Conservation (phyloP, 2,329 filamentous ascomycete species). For the Fusarium brachygibbosum region DNA sequence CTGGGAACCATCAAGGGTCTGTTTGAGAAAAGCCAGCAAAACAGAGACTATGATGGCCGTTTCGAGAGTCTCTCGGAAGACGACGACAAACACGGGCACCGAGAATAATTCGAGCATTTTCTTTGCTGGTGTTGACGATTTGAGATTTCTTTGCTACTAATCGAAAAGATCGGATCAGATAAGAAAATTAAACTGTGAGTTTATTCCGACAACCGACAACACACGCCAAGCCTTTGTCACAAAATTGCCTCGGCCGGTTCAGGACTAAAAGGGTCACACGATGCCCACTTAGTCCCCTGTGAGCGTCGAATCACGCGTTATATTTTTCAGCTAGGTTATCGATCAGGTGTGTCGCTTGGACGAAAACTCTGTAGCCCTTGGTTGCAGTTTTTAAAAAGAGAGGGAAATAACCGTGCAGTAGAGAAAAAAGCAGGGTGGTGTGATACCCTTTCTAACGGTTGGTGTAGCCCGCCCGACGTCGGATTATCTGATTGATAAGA, state of each 20-base stretch:
- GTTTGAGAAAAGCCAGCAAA: constrained; percentile 85
- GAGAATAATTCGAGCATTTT: constrained; percentile 77
- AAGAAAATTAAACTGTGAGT: constrained; percentile 13
- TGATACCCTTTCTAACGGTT: neutral
- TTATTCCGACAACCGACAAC: constrained; percentile 17
- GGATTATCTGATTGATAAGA: constrained; percentile 42
- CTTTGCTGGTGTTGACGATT: neutral
- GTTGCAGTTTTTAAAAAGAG: neutral
- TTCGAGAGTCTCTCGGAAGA: constrained; percentile 88
- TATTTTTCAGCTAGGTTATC: neutral
- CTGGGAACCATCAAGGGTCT: constrained; percentile 76
- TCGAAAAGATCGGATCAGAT: constrained; percentile 39
- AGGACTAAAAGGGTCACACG: constrained; percentile 38
- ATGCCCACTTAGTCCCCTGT: constrained; percentile 36
- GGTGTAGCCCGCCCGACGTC: constrained; percentile 16
- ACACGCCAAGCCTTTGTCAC: constrained; percentile 23
- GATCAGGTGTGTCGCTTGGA: constrained; percentile 15
- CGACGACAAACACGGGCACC: constrained; percentile 89
- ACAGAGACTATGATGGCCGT: constrained; percentile 88
- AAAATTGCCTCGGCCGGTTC: constrained; percentile 38
- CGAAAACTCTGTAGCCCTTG: constrained; percentile 29
- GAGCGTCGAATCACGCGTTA: constrained; percentile 31
- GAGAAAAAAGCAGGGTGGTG: neutral
- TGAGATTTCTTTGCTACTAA: constrained; percentile 2
- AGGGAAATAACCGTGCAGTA: constrained; percentile 15